Conservation (phyloP, 352 stramenopile genomes). For the Globisporangium parvum region DNA sequence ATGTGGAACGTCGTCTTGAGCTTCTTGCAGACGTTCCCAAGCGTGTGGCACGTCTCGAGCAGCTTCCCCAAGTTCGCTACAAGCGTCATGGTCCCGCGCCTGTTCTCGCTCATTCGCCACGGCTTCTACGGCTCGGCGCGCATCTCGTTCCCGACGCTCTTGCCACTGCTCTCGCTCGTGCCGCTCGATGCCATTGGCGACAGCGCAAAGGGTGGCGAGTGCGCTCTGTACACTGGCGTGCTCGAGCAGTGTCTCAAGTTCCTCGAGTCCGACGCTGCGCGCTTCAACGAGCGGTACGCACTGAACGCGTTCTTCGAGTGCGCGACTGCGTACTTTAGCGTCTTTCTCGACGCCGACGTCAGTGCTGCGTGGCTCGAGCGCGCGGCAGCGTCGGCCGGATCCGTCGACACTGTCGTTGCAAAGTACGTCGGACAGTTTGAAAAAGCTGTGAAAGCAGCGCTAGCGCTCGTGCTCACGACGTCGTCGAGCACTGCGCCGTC, state of each 20-base stretch:
- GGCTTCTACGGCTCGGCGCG: conserved; percentile 71
- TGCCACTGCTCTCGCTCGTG: conserved; percentile 73
- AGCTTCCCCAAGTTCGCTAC: conserved; percentile 59
- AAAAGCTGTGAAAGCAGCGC: conserved; percentile 38
- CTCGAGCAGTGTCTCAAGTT: conserved; percentile 73
- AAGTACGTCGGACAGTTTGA: conserved; percentile 68
- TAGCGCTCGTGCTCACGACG: conserved; percentile 35
- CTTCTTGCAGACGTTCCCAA: conserved; percentile 50
- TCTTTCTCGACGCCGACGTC: conserved; percentile 42
- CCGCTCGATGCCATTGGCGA: conserved; percentile 53
- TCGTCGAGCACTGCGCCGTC: conserved; percentile 17
- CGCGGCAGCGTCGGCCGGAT: background rate
- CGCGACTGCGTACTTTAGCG: conserved; percentile 55
- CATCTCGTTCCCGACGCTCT: conserved; percentile 56
- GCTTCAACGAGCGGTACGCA: conserved; percentile 44
- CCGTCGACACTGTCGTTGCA: conserved; percentile 13
- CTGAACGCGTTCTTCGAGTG: conserved; percentile 72
- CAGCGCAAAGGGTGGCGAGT: conserved; percentile 22
- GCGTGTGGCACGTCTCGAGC: conserved; percentile 30
- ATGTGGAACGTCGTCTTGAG: conserved; percentile 77
- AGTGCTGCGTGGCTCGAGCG: conserved; percentile 27
- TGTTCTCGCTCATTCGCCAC: conserved; percentile 70
- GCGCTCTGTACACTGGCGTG: conserved; percentile 50
- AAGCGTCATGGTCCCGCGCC: conserved; percentile 50
- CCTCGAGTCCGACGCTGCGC: conserved; percentile 42